phyloP scores from a whole-genome alignment of 805 yeast genomes.

The Wickerhamomyces bovis region DNA sequence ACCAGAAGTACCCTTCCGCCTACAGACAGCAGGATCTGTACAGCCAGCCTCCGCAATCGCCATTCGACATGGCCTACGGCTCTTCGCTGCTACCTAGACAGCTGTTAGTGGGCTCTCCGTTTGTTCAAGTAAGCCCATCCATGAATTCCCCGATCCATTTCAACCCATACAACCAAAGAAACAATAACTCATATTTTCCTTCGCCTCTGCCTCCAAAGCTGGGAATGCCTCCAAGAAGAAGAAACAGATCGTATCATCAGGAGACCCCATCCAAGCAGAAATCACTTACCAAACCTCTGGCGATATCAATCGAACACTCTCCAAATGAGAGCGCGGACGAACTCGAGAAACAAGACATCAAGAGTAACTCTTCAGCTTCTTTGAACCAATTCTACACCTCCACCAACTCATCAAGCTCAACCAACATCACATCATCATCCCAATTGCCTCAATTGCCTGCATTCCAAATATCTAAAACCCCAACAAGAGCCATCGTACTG shows the following conservation, averaged over 20 bases:
- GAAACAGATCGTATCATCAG: slow-evolving; percentile 1
- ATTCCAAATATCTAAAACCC: slow-evolving; percentile 12
- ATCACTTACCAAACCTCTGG: neutral
- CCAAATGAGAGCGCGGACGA: neutral
- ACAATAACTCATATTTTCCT: slow-evolving; percentile 5
- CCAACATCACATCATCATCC: slow-evolving; percentile 3
- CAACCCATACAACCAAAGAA: slow-evolving; percentile 6
- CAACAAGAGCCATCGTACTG: slow-evolving; percentile 24
- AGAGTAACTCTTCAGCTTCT: neutral
- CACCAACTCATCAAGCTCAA: slow-evolving; percentile 5
- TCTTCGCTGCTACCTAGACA: slow-evolving; percentile 60
- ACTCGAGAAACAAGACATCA: neutral
- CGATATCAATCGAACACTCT: neutral
- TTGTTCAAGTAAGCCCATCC: slow-evolving; percentile 34
- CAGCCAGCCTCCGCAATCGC: slow-evolving; percentile 38
- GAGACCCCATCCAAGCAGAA: slow-evolving; percentile 3
- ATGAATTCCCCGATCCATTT: slow-evolving; percentile 16
- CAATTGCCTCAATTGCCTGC: slow-evolving; percentile 2
- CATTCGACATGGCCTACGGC: slow-evolving; percentile 55
- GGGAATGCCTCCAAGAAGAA: slow-evolving; percentile 16
- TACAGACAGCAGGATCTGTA: slow-evolving; percentile 12
- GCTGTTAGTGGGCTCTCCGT: slow-evolving; percentile 55
- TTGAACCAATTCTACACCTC: neutral
- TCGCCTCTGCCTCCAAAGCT: slow-evolving; percentile 20
- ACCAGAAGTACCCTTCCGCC: slow-evolving; percentile 20